Evolutionary conservation across 257 asterid species (phyloP).

Genomic region (Verbascum thapsus): DNA sequence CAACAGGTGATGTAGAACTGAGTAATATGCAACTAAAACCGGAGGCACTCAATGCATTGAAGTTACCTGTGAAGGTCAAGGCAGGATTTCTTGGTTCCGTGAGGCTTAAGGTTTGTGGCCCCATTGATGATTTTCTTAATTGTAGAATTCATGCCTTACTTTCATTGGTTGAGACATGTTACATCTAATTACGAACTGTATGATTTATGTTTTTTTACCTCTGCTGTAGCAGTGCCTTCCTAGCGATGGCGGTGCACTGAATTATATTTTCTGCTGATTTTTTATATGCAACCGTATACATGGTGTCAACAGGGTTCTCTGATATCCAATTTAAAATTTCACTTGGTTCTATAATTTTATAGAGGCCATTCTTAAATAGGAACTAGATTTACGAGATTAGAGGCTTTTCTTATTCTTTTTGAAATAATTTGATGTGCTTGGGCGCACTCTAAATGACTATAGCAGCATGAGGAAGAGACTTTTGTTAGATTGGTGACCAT

Average conservation of each 20-base stretch:
- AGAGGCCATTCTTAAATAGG: not conserved
- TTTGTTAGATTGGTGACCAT: not conserved
- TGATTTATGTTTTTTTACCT: slow-evolving; percentile 1
- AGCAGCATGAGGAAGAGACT: not conserved
- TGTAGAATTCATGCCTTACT: slow-evolving; percentile 24
- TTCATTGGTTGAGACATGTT: slow-evolving; percentile 21
- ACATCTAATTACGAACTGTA: slow-evolving; percentile 14
- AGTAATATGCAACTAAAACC: slow-evolving; percentile 98
- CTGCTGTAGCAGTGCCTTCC: not conserved
- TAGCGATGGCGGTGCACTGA: not conserved
- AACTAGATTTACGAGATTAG: not conserved
- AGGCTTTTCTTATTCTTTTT: not conserved
- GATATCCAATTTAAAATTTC: no score
- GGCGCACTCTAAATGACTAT: not conserved
- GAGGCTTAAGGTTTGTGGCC: slow-evolving; percentile 82
- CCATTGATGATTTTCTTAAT: slow-evolving; percentile 18
- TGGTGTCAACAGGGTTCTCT: not conserved
- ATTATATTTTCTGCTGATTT: not conserved
- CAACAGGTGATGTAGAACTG: slow-evolving; percentile 87
- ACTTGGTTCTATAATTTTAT: not conserved
- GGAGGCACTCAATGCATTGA: slow-evolving; percentile 97
- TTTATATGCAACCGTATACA: not conserved
- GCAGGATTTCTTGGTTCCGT: slow-evolving; percentile 99
- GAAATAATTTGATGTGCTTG: not conserved
- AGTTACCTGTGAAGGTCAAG: slow-evolving; percentile 95